Percentiles rank a stretch among this genome's conserved stretches.
Conservation (phyloP, 2,329 filamentous ascomycete genomes). For the Xylogone sp. region DNA sequence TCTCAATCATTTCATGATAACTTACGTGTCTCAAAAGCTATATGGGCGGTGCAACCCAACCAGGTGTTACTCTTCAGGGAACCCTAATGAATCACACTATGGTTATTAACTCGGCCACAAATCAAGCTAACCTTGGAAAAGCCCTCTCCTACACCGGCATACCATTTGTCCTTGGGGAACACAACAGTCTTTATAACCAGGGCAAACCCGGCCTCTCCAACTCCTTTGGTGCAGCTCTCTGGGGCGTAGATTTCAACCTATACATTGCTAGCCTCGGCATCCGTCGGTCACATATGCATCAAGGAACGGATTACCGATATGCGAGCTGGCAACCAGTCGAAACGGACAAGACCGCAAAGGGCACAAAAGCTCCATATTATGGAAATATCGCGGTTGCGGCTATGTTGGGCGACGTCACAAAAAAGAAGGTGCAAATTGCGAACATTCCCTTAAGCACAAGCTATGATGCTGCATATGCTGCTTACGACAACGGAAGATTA, state of each 20-base stretch:
- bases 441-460: constrained; percentile 37
- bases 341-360: constrained; percentile 44
- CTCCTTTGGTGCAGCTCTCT: constrained; percentile 62
- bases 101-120: constrained; percentile 43
- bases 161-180: constrained; percentile 34
- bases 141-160: constrained; percentile 31
- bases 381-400: constrained; percentile 56
- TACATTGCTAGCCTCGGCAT: constrained; percentile 53
- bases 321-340: constrained; percentile 55
- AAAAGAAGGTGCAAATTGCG: constrained; percentile 38
- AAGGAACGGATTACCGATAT: constrained; percentile 61
- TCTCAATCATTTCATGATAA: neutral
- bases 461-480: constrained; percentile 51
- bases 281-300: constrained; percentile 58
- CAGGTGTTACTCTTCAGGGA: constrained; percentile 56
- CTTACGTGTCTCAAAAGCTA: constrained; percentile 42
- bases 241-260: constrained; percentile 60
- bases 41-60: constrained; percentile 55
- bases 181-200: constrained; percentile 60
- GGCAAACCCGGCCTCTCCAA: constrained; percentile 59
- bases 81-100: constrained; percentile 62
- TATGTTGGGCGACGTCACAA: constrained; percentile 43
- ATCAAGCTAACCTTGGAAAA: constrained; percentile 26
- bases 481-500: constrained; percentile 43
- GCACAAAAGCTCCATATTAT: constrained; percentile 63